These are phyloP conservation scores for Basipetospora chlamydospora DNA, from an alignment of 2,329 filamentous ascomycete genomes.

Conservation along the genomic window DNA sequence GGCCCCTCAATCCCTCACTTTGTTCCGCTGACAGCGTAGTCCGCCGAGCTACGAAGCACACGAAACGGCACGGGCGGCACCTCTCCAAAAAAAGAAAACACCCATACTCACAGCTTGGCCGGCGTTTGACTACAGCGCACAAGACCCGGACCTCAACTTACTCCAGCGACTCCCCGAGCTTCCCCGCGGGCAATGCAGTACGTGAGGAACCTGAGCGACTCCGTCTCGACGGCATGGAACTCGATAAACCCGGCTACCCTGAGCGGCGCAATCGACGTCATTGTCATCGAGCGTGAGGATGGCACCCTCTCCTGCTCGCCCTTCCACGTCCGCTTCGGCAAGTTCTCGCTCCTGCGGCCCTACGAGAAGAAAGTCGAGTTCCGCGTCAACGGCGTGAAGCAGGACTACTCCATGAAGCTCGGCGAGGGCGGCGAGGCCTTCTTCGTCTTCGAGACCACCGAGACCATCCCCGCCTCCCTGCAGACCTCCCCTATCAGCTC, in stretches of 20 bases:
- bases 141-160: background rate
- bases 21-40: too few species aligned
- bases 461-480: conserved; percentile 78
- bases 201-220: conserved; percentile 87
- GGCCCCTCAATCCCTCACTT: too few species aligned
- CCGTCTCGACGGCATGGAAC: conserved; percentile 97
- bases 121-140: too few species aligned
- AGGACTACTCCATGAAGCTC: conserved; percentile 94
- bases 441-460: conserved; percentile 93
- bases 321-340: conserved; percentile 97
- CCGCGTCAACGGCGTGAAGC: conserved; percentile 79
- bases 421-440: conserved; percentile 96
- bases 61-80: too few species aligned
- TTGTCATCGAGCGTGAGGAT: conserved; percentile 94
- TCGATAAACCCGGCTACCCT: conserved; percentile 97
- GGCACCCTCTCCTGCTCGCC: conserved; percentile 81
- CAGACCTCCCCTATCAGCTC: conserved; percentile 92
- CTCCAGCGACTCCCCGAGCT: background rate
- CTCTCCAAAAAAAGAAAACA: too few species aligned
- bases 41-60: too few species aligned
- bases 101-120: too few species aligned
- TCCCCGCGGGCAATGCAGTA: conserved; percentile 64
- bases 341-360: conserved; percentile 87
- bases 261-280: conserved; percentile 96
- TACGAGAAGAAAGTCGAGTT: conserved; percentile 99